Evolutionary conservation across 495 filamentous ascomycete genomes (phyloP).

Genomic region (Aspergillus kassunensis): DNA sequence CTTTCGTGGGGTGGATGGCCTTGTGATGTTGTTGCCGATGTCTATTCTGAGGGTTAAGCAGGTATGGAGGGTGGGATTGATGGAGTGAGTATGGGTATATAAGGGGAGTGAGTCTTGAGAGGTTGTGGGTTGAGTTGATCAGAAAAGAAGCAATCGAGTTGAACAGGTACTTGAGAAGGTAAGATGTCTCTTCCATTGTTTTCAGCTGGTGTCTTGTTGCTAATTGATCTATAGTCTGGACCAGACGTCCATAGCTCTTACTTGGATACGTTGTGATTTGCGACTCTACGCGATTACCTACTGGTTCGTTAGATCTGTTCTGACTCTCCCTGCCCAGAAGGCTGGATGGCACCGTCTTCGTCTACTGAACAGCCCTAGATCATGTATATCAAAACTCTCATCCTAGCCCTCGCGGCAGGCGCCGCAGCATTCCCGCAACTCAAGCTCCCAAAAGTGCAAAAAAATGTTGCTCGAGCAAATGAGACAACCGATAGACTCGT

Average conservation of each 20-base stretch:
- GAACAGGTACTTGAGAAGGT: neutral
- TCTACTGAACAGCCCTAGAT: neutral
- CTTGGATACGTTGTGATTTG: neutral
- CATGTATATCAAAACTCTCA: neutral
- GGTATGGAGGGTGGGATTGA: neutral
- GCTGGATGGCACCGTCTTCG: no score
- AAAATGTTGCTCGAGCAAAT: neutral
- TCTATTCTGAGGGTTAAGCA: neutral
- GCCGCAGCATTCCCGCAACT: slow-evolving; percentile 1
- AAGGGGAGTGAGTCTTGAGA: no score
- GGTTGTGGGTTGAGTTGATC: no score
- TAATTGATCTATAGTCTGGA: neutral
- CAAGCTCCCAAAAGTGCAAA: neutral
- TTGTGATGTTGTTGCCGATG: neutral
- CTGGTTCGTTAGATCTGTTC: neutral
- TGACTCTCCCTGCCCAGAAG: neutral
- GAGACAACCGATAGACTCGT: slow-evolving; percentile 35
- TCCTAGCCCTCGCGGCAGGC: slow-evolving; percentile 2
- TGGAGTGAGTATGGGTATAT: neutral
- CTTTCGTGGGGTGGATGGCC: neutral
- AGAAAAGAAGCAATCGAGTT: neutral
- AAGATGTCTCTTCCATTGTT: no score
- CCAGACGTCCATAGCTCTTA: no score
- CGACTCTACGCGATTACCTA: neutral
- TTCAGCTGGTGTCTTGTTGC: neutral